A percentile compares a stretch with the other conserved stretches of the same genome.
These are phyloP conservation scores for Davidsoniella australis DNA, from an alignment of 2,329 filamentous ascomycete species.

Conservation along the genomic window DNA sequence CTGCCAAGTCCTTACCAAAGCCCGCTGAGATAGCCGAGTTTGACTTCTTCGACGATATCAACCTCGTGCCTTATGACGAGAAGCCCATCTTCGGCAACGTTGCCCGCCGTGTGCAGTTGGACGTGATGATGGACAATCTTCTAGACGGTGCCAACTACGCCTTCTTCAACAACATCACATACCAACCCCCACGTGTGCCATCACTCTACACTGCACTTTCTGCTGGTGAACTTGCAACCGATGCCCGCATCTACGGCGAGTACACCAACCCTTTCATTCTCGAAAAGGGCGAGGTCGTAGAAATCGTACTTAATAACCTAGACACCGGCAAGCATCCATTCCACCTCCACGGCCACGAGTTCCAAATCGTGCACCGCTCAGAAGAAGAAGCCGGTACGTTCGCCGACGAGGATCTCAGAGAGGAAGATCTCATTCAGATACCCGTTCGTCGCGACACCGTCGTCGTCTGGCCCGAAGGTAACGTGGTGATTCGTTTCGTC, in stretches of 20 bases:
- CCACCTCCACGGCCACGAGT: constrained; percentile 62
- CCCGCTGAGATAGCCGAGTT: constrained; percentile 43
- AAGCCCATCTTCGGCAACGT: constrained; percentile 42
- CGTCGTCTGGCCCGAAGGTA: constrained; percentile 45
- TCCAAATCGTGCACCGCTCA: constrained; percentile 49
- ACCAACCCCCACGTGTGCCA: constrained; percentile 57
- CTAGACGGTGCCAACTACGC: constrained; percentile 43
- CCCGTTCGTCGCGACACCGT: constrained; percentile 56
- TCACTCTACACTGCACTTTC: constrained; percentile 61
- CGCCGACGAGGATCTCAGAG: constrained; percentile 26
- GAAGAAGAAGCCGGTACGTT: constrained; percentile 40
- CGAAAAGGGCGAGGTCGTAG: constrained; percentile 47
- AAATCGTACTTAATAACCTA: constrained; percentile 62
- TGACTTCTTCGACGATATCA: constrained; percentile 52
- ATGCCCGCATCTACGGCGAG: constrained; percentile 46
- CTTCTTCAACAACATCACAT: constrained; percentile 65
- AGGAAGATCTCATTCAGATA: constrained; percentile 30
- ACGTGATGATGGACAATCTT: constrained; percentile 45
- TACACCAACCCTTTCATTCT: constrained; percentile 53
- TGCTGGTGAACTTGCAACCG: constrained; percentile 37
- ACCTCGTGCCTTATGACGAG: constrained; percentile 51
- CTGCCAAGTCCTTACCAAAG: constrained; percentile 26
- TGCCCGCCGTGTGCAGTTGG: constrained; percentile 44
- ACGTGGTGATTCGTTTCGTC: constrained; percentile 50
- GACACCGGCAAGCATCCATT: constrained; percentile 59